Conservation (phyloP, 768 basidiomycete species). For the Coprinellus micaceus region DNA sequence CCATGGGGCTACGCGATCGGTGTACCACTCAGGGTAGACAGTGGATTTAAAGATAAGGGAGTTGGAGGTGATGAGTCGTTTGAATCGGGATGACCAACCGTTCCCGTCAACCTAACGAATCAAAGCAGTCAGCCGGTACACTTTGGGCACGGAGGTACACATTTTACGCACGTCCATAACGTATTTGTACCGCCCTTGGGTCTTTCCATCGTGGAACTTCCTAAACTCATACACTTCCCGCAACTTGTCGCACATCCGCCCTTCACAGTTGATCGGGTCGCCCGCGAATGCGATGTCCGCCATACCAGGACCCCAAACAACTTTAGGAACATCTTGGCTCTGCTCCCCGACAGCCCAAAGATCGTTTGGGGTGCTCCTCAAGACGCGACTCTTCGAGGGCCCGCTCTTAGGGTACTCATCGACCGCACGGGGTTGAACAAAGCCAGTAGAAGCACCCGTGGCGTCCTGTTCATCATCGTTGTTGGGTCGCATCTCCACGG, state of each 20-base stretch:
- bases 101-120: conserved; percentile 51
- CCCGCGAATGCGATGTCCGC: conserved; percentile 59
- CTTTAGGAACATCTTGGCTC: conserved; percentile 3
- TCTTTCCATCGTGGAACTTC: conserved; percentile 35
- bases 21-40: conserved; percentile 72
- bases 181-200: conserved; percentile 60
- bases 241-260: conserved; percentile 39
- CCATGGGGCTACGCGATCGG: conserved; percentile 60
- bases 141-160: background rate
- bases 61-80: conserved; percentile 58
- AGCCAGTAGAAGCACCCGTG: background rate
- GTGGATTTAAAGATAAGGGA: conserved; percentile 67
- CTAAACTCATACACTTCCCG: conserved; percentile 47
- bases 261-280: conserved; percentile 38
- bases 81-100: conserved; percentile 71
- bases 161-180: conserved; percentile 46
- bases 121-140: background rate
- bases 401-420: background rate
- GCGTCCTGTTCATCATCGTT: background rate
- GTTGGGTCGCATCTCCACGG: background rate
- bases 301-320: conserved; percentile 33
- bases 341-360: background rate
- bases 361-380: conserved; percentile 2
- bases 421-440: background rate
- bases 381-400: background rate